Evolutionary conservation across 2,329 filamentous ascomycete species (phyloP).

Genomic region (Microcyclosporella mali): DNA sequence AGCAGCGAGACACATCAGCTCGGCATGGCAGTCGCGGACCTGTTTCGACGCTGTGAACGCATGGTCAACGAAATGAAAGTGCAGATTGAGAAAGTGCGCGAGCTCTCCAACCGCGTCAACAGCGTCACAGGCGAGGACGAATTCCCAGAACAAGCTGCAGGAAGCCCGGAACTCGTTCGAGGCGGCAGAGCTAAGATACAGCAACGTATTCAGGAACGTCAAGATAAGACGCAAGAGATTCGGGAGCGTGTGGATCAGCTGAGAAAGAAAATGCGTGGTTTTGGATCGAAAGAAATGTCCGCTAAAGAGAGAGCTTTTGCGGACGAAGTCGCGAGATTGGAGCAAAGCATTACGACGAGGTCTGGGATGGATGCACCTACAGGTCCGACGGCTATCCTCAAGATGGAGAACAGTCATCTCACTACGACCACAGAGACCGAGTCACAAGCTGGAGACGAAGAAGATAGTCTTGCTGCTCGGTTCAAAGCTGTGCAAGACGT

Average conservation of each 20-base stretch:
- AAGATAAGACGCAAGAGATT: conserved; percentile 52
- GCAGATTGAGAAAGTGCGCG: conserved; percentile 60
- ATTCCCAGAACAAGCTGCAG: conserved; percentile 38
- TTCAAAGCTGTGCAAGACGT: conserved; percentile 24
- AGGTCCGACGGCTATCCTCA: conserved; percentile 27
- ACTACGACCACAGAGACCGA: conserved; percentile 12
- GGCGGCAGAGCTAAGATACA: conserved; percentile 47
- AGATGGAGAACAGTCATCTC: conserved; percentile 20
- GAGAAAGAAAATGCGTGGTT: conserved; percentile 41
- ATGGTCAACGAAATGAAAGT: conserved; percentile 62
- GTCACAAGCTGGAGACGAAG: conserved; percentile 4
- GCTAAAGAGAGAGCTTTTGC: conserved; percentile 57
- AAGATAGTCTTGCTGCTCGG: conserved; percentile 16
- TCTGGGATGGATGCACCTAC: conserved; percentile 25
- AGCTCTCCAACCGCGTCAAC: conserved; percentile 62
- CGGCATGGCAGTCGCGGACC: conserved; percentile 62
- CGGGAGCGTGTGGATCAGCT: conserved; percentile 56
- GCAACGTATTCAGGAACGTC: conserved; percentile 50
- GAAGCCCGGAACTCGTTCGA: conserved; percentile 19
- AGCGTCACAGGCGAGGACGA: conserved; percentile 56
- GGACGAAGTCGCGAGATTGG: conserved; percentile 47
- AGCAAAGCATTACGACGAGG: conserved; percentile 25
- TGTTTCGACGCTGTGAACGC: conserved; percentile 65
- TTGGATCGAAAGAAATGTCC: conserved; percentile 53
- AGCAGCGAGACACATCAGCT: conserved; percentile 63